Percentiles rank a stretch among this genome's conserved stretches.
phyloP scores from a whole-genome alignment of 2,329 filamentous ascomycete species.

The Cladosporium colombiae region DNA sequence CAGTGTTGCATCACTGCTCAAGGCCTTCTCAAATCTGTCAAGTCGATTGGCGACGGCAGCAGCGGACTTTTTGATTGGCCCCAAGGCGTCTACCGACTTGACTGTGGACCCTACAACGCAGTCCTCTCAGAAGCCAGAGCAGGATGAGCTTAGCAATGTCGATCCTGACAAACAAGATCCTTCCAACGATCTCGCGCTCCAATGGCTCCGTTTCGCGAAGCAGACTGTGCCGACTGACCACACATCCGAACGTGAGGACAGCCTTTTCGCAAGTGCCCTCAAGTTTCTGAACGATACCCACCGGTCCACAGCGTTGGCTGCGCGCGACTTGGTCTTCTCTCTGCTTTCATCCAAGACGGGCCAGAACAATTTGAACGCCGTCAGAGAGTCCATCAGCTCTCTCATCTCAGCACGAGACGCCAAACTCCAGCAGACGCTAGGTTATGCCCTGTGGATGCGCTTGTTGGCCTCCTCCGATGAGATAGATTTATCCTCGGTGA shows the following conservation, averaged over 20 bases:
- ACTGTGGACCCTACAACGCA: not conserved
- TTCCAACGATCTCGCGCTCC: not conserved
- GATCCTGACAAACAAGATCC: not conserved
- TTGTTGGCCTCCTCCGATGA: conserved; percentile 21
- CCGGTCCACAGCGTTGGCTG: conserved; percentile 12
- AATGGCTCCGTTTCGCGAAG: conserved; percentile 15
- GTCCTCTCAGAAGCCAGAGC: not conserved
- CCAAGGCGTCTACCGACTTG: not conserved
- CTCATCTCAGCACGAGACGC: conserved; percentile 9
- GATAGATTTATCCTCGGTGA: conserved; percentile 2
- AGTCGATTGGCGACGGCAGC: not conserved
- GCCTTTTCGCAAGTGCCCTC: conserved; percentile 1
- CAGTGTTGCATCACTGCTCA: conserved; percentile 6
- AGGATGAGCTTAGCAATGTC: not conserved
- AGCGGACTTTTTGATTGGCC: not conserved
- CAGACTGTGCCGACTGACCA: not conserved
- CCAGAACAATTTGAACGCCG: not conserved
- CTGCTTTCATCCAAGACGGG: not conserved
- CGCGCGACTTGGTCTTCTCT: conserved; percentile 14
- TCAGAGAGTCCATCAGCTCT: not conserved
- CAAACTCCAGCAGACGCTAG: conserved; percentile 23
- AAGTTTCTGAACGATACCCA: conserved; percentile 4
- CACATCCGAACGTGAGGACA: not conserved
- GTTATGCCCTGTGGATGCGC: conserved; percentile 34
- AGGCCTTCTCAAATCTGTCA: not conserved